Base-by-base conservation (phyloP, 2,329 filamentous ascomycete species). In the Sphaerulina populicola region DNA sequence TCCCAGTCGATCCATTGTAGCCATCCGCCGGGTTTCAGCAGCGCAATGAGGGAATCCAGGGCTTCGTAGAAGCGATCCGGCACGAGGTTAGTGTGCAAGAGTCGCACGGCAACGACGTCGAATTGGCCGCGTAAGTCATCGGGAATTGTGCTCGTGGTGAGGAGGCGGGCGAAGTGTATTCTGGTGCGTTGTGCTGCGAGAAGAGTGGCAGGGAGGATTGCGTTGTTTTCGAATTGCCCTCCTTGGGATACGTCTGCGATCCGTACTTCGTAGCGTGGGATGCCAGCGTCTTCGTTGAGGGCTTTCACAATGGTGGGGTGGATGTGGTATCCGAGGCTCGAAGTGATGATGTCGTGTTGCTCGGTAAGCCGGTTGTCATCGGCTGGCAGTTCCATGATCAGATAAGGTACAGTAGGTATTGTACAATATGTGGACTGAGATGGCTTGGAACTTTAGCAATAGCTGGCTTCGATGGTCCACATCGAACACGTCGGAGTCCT, bases 1-100 rank as follows among this genome's bases (percentile, higher is more conserved):
- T 59, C 55, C 46, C 48, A 56, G 47, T 58, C 56, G 7, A 50
- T 44, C 54, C 54, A 56, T 42, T 58, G 56, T 4, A 58, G 35
- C 54, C 54, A 56, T 21, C 57, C 58, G 18, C 55, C 53, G 12
- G 58, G 58, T 18, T 52, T 49, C 2, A 60, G 49, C 4, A 60
- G 53, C 3, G 53, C 30, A 3, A 52, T 35, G 5, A 60, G 49
- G 15, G 52, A 53, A 4, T 50, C 14, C 6, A 54, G 33, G n/a
- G 52, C 51, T 3, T 30, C 9, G 6, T 52, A 37, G 55, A 57
- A 59, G 18, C 50, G n/a, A 21, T 56, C 53, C 6, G 35, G 27
- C 4, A 33, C 18, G 33, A 60, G 41, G n/a, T 50, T 35, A 2
- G 49, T 48, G 23, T 57, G 49, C 1, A 57, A 40, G 1, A 56